Percentiles rank a stretch among this genome's conserved stretches.
phyloP scores from a whole-genome alignment of 805 yeast genomes.

The Metschnikowia noctiluminum region DNA sequence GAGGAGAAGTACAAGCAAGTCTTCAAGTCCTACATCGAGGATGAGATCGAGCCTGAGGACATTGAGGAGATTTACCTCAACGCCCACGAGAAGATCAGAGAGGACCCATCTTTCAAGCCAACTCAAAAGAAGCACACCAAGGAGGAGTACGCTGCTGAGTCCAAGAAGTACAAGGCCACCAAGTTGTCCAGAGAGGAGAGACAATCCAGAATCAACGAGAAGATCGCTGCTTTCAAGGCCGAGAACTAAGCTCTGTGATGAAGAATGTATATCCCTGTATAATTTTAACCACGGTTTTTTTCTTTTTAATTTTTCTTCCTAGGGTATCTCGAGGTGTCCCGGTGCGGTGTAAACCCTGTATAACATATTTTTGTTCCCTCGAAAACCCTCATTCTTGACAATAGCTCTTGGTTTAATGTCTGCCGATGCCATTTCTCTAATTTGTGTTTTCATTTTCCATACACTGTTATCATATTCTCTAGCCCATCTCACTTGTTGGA shows the following conservation, averaged over 20 bases:
- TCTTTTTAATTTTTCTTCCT: not conserved
- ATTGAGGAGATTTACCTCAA: constrained; percentile 91
- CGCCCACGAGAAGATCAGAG: constrained; percentile 97
- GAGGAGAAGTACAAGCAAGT: constrained; percentile 97
- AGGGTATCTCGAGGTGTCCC: too few species aligned
- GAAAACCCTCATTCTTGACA: too few species aligned
- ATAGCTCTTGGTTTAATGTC: too few species aligned
- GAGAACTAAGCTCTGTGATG: constrained; percentile 26
- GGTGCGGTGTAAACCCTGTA: too few species aligned
- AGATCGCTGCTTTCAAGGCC: constrained; percentile 88
- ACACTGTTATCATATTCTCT: not conserved
- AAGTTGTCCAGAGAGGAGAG: constrained; percentile 93
- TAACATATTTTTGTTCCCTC: too few species aligned
- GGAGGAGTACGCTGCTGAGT: constrained; percentile 96
- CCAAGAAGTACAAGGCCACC: constrained; percentile 84
- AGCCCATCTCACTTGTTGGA: constrained; percentile 36
- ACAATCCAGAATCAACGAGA: constrained; percentile 82
- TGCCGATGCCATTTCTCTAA: too few species aligned
- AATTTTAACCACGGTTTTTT: not conserved
- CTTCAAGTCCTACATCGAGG: constrained; percentile 95
- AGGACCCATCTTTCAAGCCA: constrained; percentile 86
- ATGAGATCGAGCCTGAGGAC: constrained; percentile 95
- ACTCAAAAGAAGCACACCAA: constrained; percentile 91
- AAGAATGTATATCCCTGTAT: constrained; percentile 1
- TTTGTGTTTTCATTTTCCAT: not conserved